A percentile compares a stretch with the other conserved stretches of the same genome.
phyloP scores from a whole-genome alignment of 495 filamentous ascomycete genomes.

The Aspergillus saccharolyticus region DNA sequence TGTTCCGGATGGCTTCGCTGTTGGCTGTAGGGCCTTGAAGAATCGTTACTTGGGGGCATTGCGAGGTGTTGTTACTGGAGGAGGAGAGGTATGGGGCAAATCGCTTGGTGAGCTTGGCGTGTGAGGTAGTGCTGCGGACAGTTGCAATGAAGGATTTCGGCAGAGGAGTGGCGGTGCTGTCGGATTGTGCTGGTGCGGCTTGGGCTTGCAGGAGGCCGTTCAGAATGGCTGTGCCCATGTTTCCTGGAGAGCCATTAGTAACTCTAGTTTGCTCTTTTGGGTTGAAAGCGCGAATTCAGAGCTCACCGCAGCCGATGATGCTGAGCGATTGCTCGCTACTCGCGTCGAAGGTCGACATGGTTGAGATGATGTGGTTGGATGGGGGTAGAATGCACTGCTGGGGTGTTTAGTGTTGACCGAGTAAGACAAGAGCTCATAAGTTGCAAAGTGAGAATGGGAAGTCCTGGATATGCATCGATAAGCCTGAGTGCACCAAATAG shows the following conservation, averaged over 20 bases:
- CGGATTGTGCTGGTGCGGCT: not conserved
- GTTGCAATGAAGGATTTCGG: constrained; percentile 31
- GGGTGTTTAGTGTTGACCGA: too few relatives aligned
- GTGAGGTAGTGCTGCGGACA: constrained; percentile 26
- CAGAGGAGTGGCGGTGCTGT: constrained; percentile 8
- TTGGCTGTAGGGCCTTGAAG: constrained; percentile 15
- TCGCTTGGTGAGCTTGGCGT: constrained; percentile 8
- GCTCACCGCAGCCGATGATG: constrained; percentile 34
- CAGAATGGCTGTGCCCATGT: constrained; percentile 35
- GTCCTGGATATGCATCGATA: too few relatives aligned
- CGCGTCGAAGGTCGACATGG: not conserved
- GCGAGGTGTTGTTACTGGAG: constrained; percentile 12
- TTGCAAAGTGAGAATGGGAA: too few relatives aligned
- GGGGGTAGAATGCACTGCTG: too few relatives aligned
- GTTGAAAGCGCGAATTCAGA: not conserved
- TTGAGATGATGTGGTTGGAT: too few relatives aligned
- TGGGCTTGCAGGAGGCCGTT: constrained; percentile 22
- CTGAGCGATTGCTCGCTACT: constrained; percentile 22
- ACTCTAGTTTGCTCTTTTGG: not conserved
- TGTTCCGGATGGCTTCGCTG: constrained; percentile 17
- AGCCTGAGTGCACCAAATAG: too few relatives aligned
- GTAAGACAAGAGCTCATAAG: too few relatives aligned
- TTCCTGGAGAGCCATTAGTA: constrained; percentile 22
- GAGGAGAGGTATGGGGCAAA: constrained; percentile 1
- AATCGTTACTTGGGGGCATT: constrained; percentile 6